Evolutionary conservation across 2,329 filamentous ascomycete species (phyloP).

Genomic region (Clarireedia sp.): DNA sequence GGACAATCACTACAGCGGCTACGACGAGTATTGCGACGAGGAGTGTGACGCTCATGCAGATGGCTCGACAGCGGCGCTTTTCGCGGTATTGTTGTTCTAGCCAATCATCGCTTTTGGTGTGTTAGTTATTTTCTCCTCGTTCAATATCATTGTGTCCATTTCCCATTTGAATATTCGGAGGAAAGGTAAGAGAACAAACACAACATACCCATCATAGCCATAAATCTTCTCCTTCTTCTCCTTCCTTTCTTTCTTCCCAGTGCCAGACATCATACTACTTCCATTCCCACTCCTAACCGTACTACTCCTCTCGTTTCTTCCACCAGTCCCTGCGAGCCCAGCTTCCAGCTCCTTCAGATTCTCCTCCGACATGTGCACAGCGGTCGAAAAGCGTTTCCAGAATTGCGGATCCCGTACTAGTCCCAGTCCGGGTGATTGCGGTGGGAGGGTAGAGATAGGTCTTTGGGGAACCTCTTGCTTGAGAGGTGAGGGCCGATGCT

Average conservation of each 20-base stretch:
- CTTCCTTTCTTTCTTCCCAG: not conserved
- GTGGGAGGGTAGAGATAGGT: constrained; percentile 6
- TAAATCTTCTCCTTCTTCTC: not conserved
- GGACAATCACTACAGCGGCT: constrained; percentile 21
- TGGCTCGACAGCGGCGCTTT: constrained; percentile 23
- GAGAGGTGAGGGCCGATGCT: constrained; percentile 26
- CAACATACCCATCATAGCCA: constrained; percentile 6
- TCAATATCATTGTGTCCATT: not conserved
- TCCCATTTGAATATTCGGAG: not conserved
- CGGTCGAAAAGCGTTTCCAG: constrained; percentile 29
- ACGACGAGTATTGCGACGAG: constrained; percentile 19
- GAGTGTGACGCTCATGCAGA: constrained; percentile 20
- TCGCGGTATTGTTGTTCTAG: constrained; percentile 27
- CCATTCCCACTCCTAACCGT: not conserved
- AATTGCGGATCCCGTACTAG: constrained; percentile 28
- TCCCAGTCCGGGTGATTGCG: constrained; percentile 16
- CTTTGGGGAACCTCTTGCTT: constrained; percentile 21
- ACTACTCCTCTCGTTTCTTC: not conserved
- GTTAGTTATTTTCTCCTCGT: not conserved
- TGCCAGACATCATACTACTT: not conserved
- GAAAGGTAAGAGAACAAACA: not conserved
- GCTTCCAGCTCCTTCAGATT: constrained; percentile 18
- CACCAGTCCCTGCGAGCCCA: constrained; percentile 12
- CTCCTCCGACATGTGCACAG: constrained; percentile 25
- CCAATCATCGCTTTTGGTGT: constrained; percentile 25